phyloP scores from a whole-genome alignment of 345 rosid genomes.

The Eucalyptus cloeziana region DNA sequence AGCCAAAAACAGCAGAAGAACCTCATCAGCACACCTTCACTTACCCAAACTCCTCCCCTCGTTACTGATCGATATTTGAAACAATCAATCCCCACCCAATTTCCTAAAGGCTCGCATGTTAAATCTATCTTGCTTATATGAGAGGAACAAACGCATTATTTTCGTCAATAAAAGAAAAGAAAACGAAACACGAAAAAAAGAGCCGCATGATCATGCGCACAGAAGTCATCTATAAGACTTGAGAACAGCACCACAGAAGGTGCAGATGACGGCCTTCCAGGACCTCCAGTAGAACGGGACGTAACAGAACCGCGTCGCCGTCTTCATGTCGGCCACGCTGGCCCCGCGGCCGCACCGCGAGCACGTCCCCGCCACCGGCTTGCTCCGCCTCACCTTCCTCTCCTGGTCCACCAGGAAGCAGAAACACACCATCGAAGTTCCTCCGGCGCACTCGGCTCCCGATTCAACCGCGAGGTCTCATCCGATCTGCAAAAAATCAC shows the following conservation, averaged over 20 bases:
- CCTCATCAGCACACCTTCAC: neutral
- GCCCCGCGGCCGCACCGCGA: slow-evolving; percentile 3
- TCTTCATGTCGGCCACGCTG: slow-evolving; percentile 5
- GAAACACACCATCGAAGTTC: neutral
- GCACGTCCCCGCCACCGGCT: slow-evolving; percentile 5
- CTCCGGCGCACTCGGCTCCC: neutral
- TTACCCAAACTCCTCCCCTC: neutral
- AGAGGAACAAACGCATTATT: neutral
- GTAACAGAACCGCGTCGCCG: slow-evolving; percentile 1
- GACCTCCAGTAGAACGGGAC: slow-evolving; percentile 5
- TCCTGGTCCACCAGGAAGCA: slow-evolving; percentile 7
- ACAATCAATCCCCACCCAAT: neutral
- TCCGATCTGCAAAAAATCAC: neutral
- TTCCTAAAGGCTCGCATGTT: neutral
- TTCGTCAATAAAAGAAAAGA: neutral
- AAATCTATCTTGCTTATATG: neutral
- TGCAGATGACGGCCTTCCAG: slow-evolving; percentile 5
- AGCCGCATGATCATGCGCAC: neutral
- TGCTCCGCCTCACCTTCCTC: slow-evolving; percentile 1
- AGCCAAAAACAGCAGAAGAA: neutral
- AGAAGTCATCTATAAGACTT: neutral
- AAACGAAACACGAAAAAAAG: neutral
- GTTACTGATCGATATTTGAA: neutral
- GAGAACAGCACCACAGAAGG: slow-evolving; percentile 3
- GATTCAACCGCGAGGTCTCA: neutral